Evolutionary conservation across 164 flowering plant species (phyloP), one percentile per base, ranked within the genome.

Genomic region (Litsea cubeba): DNA sequence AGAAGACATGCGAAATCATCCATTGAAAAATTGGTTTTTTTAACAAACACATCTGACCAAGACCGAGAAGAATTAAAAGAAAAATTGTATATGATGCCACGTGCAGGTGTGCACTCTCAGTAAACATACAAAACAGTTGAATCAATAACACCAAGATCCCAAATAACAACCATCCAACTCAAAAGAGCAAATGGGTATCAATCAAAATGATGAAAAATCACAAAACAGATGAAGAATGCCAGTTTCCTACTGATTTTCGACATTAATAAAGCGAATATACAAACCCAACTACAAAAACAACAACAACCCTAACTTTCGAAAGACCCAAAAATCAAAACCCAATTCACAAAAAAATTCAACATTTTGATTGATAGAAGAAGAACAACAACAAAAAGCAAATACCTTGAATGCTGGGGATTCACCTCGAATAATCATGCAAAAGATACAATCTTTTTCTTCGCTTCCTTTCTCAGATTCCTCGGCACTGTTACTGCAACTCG

Each of bases 371-470:
- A 12, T 51, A 75, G 35, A 66, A 30, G 63, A 54, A 49, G 7
- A 25, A 69, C 0, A 0, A 35, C 5, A 35, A 26, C 5, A 20
- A 12, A 63, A 58, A 14, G 8, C 6, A n/a, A n/a, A n/a, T 69
- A 83, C 98, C 93, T 90, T 91, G 35, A 87, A 71, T 74, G 95
- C 88, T 20, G 92, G 96, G 50, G 92, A 82, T 73, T 91, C 85
- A 3, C 95, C 95, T 18, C 82, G 80, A 65, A 89, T 77, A 78
- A 93, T 93, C 87, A 76, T 82, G 77, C 98, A 93, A 70, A 93
- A 93, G 46, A 91, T 83, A 70, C 96, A 93, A 79, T 70, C 74
- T n/a, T 71, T 76, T 57, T 77, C 82, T 20, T 70, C 77, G 60
- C 28, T 69, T 57, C 51, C 71, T 32, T 72, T 70, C 24, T 26